Conservation (phyloP, 257 asterid genomes). For the Striga asiatica region DNA sequence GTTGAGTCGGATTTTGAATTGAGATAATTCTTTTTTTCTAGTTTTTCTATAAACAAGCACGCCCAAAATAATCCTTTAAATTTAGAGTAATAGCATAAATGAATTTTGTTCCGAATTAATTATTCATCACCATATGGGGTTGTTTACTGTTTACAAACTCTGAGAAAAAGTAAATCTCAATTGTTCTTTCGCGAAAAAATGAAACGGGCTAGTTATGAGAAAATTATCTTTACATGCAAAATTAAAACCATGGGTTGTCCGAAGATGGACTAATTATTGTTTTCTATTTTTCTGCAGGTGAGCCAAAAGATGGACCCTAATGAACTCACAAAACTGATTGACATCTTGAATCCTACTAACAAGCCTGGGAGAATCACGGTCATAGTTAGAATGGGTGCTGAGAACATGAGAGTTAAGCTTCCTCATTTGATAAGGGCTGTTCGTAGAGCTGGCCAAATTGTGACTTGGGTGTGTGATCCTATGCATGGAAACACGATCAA, state of each 20-base stretch:
- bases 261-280: not conserved
- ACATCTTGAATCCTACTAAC: slow-evolving; percentile 55
- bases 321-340: slow-evolving; percentile 58
- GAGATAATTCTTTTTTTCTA: too few relatives aligned
- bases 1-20: too few relatives aligned
- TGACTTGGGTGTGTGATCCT: slow-evolving; percentile 87
- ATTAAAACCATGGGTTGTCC: not conserved
- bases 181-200: too few relatives aligned
- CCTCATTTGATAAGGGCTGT: slow-evolving; percentile 76
- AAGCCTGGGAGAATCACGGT: slow-evolving; percentile 77
- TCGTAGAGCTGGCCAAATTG: slow-evolving; percentile 67
- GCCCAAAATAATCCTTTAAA: too few relatives aligned
- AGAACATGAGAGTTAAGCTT: slow-evolving; percentile 83
- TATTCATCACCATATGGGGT: too few relatives aligned
- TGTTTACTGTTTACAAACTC: too few relatives aligned
- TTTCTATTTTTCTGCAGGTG: slow-evolving; percentile 55
- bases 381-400: slow-evolving; percentile 83
- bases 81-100: too few relatives aligned
- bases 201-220: too few relatives aligned
- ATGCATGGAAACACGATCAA: slow-evolving; percentile 87
- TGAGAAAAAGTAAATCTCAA: too few relatives aligned
- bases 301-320: slow-evolving; percentile 91
- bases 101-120: too few relatives aligned
- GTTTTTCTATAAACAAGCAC: too few relatives aligned
- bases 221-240: too few relatives aligned